Evolutionary conservation across 23 red algal genomes (phyloP).

Genomic region (Gracilaria caudata): DNA sequence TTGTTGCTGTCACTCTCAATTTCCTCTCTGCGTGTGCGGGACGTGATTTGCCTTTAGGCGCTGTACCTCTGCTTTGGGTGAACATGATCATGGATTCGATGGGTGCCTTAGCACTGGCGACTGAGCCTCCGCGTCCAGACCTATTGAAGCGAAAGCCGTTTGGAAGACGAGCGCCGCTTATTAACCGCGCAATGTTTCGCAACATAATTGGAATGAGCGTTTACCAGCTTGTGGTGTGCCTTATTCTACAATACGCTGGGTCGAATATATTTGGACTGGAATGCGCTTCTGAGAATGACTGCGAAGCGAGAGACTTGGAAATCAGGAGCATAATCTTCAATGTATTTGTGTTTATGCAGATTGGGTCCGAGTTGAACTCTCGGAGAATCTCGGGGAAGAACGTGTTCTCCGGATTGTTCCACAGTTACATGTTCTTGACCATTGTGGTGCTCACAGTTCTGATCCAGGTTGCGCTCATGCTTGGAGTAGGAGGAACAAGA

Average conservation of each 20-base stretch:
- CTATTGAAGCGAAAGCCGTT: conserved; percentile 82
- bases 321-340: conserved; percentile 90
- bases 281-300: conserved; percentile 46
- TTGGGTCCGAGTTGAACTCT: conserved; percentile 81
- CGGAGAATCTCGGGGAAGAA: conserved; percentile 65
- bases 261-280: conserved; percentile 68
- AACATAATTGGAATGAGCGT: conserved; percentile 83
- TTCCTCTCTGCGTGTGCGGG: conserved; percentile 91
- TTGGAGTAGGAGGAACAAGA: conserved; percentile 69
- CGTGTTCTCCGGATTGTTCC: conserved; percentile 69
- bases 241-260: conserved; percentile 80
- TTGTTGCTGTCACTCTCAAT: conserved; percentile 90
- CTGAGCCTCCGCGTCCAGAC: conserved; percentile 80
- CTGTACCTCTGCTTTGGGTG: conserved; percentile 95
- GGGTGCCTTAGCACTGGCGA: conserved; percentile 95
- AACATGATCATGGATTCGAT: conserved; percentile 99
- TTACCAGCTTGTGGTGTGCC: conserved; percentile 80
- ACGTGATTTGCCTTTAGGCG: conserved; percentile 66
- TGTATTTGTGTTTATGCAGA: conserved; percentile 95
- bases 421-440: conserved; percentile 59
- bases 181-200: conserved; percentile 90
- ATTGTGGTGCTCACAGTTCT: conserved; percentile 75
- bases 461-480: conserved; percentile 82
- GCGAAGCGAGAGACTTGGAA: conserved; percentile 48
- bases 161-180: conserved; percentile 83